Evolutionary conservation across 352 stramenopile genomes (phyloP), one percentile per base, ranked within the genome.

Genomic region (Aphanomyces invadans): DNA sequence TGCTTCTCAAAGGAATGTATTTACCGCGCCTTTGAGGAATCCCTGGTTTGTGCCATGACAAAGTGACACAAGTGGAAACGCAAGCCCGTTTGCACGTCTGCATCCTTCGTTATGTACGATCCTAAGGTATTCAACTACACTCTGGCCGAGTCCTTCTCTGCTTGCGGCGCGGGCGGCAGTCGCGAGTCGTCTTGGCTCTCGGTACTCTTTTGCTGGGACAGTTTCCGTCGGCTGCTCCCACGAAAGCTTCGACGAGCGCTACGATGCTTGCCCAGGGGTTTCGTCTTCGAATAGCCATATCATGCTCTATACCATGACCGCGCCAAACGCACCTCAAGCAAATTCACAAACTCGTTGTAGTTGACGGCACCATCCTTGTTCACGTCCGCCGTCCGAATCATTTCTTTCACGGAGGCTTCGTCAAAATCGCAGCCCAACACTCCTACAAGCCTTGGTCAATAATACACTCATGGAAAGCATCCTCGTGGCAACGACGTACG

Each of bases 341-440:
- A 49, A 38, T 67, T 28, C 2, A 67, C 42, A 59, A 67, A 67
- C 32, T 67, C 60, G 12, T 57, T 51, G 60, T 67, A 67, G 60
- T 52, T 67, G 21, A 67, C 57, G 1, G 42, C 42, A 23, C 60
- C 60, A 23, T 67, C 60, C 7, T 59, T 36, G 60, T 67, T 44
- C 17, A 49, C 48, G 17, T 67, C 60, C 17, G 60, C 60, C 2
- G 48, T 32, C 10, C 28, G 42, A 23, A 67, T 67, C 60, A 67
- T 67, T 21, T 67, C 60, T 21, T 52, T 28, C 10, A 67, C 49
- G 3, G 42, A n/a, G 9, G 31, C 26, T 17, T 51, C 42, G 21
- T 44, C 45, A 31, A 67, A 56, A 28, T 67, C 60, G 23, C 2
- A 15, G 2, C 60, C 60, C 3, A 67, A 26, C 23, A 67, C 15